phyloP scores from a whole-genome alignment of 495 filamentous ascomycete species.

The Cairneyella variabilis region DNA sequence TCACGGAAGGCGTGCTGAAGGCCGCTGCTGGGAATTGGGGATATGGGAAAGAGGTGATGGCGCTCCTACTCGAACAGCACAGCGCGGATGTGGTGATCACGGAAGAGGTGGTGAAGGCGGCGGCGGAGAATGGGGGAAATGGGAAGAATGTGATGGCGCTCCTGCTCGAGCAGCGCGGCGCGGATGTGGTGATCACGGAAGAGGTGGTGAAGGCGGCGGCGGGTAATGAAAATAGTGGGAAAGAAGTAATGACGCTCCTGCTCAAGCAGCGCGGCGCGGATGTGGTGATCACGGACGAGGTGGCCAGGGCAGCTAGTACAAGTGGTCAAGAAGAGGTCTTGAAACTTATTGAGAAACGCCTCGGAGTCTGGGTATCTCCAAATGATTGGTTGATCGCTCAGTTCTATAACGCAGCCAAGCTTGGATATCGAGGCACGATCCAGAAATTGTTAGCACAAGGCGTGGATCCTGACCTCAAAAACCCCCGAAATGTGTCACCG shows the following conservation, averaged over 20 bases:
- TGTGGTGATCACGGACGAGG: background rate
- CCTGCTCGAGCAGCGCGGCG: conserved; percentile 16
- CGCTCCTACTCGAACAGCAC: conserved; percentile 14
- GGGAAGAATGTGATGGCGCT: conserved; percentile 11
- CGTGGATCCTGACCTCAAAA: background rate
- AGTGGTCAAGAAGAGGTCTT: background rate
- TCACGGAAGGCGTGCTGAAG: background rate
- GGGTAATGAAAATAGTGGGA: background rate
- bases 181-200: conserved; percentile 2
- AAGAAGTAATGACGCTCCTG: background rate
- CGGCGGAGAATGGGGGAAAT: conserved; percentile 3
- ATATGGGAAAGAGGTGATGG: conserved; percentile 11
- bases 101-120: conserved; percentile 8
- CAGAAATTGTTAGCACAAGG: background rate
- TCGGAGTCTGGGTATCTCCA: background rate
- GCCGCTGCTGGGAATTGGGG: background rate
- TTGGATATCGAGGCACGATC: background rate
- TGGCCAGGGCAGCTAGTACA: background rate
- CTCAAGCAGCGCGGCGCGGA: background rate
- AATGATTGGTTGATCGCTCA: background rate
- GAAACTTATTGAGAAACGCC: background rate
- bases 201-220: background rate
- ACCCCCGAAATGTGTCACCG: background rate
- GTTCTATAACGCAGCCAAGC: background rate
- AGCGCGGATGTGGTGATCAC: conserved; percentile 13